phyloP scores from a whole-genome alignment of 768 basidiomycete species.

The Calvatia gigantea region DNA sequence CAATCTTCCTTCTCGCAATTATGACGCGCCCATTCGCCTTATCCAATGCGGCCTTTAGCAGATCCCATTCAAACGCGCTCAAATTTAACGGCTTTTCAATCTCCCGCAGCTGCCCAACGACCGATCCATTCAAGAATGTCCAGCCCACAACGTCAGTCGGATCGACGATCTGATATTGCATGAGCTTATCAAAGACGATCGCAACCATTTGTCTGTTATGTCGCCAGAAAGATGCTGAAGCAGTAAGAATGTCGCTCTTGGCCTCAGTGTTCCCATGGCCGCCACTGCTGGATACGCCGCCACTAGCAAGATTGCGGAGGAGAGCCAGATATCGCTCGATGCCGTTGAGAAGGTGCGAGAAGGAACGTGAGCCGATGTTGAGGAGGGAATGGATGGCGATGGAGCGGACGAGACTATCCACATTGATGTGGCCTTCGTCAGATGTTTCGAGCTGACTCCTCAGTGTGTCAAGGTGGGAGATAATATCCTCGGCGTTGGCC shows the following conservation, averaged over 20 bases:
- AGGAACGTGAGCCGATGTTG: slow-evolving; percentile 90
- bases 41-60: slow-evolving; percentile 78
- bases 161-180: slow-evolving; percentile 98
- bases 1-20: slow-evolving; percentile 71
- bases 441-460: slow-evolving; percentile 62
- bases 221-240: slow-evolving; percentile 79
- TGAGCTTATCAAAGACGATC: slow-evolving; percentile 95
- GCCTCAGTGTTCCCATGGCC: slow-evolving; percentile 47
- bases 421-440: slow-evolving; percentile 53
- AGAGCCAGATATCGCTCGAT: slow-evolving; percentile 90
- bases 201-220: slow-evolving; percentile 81
- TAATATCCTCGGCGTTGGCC: slow-evolving; percentile 76
- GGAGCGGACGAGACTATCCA: slow-evolving; percentile 66
- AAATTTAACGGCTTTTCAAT: slow-evolving; percentile 38
- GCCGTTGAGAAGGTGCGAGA: slow-evolving; percentile 96
- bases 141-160: slow-evolving; percentile 87
- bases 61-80: slow-evolving; percentile 78
- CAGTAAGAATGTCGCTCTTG: slow-evolving; percentile 66
- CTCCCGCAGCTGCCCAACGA: slow-evolving; percentile 34
- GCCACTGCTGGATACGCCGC: slow-evolving; percentile 33
- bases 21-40: slow-evolving; percentile 89
- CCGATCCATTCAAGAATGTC: slow-evolving; percentile 64
- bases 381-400: slow-evolving; percentile 87
- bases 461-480: slow-evolving; percentile 67
- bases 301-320: slow-evolving; percentile 60